These are phyloP conservation scores for Bryum argenteum DNA, from an alignment of 225 moss, liverwort and hornwort species.

Conservation along the genomic window DNA sequence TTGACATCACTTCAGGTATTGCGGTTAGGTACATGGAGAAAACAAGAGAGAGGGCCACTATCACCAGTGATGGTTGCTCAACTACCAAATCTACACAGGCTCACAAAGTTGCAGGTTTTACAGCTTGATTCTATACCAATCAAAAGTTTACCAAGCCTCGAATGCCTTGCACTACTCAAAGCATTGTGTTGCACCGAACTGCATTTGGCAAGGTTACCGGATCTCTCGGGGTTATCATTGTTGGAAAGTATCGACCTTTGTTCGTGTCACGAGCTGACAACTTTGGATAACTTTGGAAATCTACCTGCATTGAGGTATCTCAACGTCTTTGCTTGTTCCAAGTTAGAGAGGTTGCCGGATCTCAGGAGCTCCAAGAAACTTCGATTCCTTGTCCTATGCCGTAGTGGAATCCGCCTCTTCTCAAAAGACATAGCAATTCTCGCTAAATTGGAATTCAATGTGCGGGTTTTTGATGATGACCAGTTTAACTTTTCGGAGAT, in stretches of 20 bases:
- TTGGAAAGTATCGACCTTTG: too few relatives aligned
- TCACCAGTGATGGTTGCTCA: not conserved
- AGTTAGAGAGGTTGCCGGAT: conserved; percentile 4
- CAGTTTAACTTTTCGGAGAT: not conserved
- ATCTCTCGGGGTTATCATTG: too few relatives aligned
- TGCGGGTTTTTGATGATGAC: not conserved
- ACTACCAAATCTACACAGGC: too few relatives aligned
- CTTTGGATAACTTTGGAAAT: conserved; percentile 4
- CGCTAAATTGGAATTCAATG: not conserved
- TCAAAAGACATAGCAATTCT: not conserved
- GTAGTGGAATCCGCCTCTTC: not conserved
- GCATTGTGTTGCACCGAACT: too few relatives aligned
- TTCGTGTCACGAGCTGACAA: not conserved
- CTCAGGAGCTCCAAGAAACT: not conserved
- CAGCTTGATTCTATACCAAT: too few relatives aligned
- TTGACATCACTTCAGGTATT: conserved; percentile 5
- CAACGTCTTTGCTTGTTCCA: not conserved
- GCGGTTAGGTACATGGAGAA: not conserved
- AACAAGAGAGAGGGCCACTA: not conserved
- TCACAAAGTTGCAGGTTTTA: too few relatives aligned
- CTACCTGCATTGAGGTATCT: not conserved
- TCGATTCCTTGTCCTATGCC: not conserved
- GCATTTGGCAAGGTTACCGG: too few relatives aligned
- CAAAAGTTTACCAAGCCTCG: too few relatives aligned
- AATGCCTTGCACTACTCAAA: too few relatives aligned